Evolutionary conservation across 805 yeast genomes (phyloP), one percentile per base, ranked within the genome.

Genomic region (Starmerella bacillaris): DNA sequence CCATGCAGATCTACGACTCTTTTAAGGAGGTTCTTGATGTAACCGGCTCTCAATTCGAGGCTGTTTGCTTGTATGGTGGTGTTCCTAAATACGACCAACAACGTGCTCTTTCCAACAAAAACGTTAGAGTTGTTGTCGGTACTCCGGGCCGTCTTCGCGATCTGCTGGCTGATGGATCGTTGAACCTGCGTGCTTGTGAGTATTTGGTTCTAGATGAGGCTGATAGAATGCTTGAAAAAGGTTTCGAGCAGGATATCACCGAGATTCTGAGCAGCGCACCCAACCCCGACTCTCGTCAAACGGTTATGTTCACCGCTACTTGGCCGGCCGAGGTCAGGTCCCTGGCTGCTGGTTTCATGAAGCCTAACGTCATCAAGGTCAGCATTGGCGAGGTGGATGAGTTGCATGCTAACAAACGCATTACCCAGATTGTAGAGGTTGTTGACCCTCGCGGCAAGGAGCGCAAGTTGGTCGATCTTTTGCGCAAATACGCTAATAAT

Each of bases 301-400:
- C 98, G 0, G 65, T 89, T 44, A 89, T 89, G 96, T 89, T 89
- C 60, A 86, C 98, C 7, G 99, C 99, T n/a, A 89, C 99, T 1
- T 89, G 98, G 98, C 99, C 99, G n/a, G 79, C 78, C 49, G 93
- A 86, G 60, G 96, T 89, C 24, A 74, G 96, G 53, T 92, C 82
- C 44, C 66, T 89, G 43, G 98, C 98, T 6, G 53, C 72, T 15
- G 68, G 77, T 5, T 89, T 77, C 58, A 78, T 89, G 92, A 70
- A 67, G 17, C 50, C 56, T 11, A 14, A 27, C 19, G 92, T 95
- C n/a, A 80, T 82, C 33, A 83, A 79, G 57, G 78, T 89, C 28
- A 74, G 89, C 29, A 78, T 89, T 52, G 98, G 98, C 50, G 78
- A 89, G 56, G 71, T 92, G 45, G 95, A 86, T 53, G 96, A 86